Base-by-base conservation (phyloP, 1,139 yeast genomes). In the Pneumocystis canis region DNA sequence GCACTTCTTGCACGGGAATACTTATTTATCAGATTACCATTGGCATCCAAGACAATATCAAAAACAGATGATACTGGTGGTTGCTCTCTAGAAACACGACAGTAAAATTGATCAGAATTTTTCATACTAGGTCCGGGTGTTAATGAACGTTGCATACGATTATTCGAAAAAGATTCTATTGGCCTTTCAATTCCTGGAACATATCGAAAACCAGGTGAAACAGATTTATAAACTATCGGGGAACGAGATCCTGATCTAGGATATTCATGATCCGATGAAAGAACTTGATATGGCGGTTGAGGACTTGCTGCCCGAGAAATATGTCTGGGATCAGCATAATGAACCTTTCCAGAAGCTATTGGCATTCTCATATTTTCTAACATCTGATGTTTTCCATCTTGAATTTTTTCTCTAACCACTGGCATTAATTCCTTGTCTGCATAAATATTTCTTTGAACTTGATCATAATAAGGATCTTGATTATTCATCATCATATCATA, bases 131-230 rank as follows among this genome's bases (percentile, higher is more conserved):
- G 54, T 7, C 31, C 31, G 25, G 30, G 31, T 2, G 54, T 47
- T 47, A 47, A 25, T 20, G 54, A 28, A 25, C 54, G 54, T 5
- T 25, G 30, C 5, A 25, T 25, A 47, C n/a, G 14, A 47, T 20
- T 14, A 47, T 47, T 28, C n/a, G 28, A 31, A 25, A 25, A 47
- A 4, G 31, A 5, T 28, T 62, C 63, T 6, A 57, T 62, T 9
- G 59, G 33, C 18, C 63, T 63, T 25, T 60, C 59, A 39, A 63
- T 60, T 30, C 63, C 58, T 20, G 65, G 30, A 14, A 39, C 60
- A 25, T 57, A 60, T 20, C 58, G 56, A 7, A 39, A 18, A 33
- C 40, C 39, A 37, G 63, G 58, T 4, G 63, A 37, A 28, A 40
- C 47, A 60, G 63, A 53, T n/a, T 56, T 47, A 58, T 61, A 59